Conservation (phyloP, 176 grass and related monocot species). For the Musa itinerans region DNA sequence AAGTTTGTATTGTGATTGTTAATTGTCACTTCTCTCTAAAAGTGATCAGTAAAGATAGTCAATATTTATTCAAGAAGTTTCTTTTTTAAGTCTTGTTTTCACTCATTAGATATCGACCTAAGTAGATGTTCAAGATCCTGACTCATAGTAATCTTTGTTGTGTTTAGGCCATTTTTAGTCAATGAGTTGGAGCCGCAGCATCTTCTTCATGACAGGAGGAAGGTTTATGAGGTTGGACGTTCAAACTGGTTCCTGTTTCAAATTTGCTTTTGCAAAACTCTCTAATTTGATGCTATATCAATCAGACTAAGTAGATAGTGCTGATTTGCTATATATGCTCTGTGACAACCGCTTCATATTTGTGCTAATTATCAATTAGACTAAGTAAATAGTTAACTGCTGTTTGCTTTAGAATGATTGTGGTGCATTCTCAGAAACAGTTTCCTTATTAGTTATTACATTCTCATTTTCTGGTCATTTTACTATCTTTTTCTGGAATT, state of each 20-base stretch:
- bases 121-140: not conserved
- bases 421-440: too few relatives aligned
- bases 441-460: too few relatives aligned
- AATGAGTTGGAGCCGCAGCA: slow-evolving; percentile 80
- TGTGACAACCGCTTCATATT: not conserved
- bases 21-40: too few relatives aligned
- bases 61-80: not conserved
- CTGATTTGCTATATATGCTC: not conserved
- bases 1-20: too few relatives aligned
- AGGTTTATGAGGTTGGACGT: slow-evolving; percentile 84
- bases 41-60: not conserved
- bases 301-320: not conserved
- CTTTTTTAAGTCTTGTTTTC: not conserved
- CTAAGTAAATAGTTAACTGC: too few relatives aligned
- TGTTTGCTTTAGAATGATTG: too few relatives aligned
- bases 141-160: not conserved
- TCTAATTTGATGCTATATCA: slow-evolving; percentile 3
- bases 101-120: not conserved
- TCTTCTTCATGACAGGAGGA: slow-evolving; percentile 87
- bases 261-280: slow-evolving; percentile 1
- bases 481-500: too few relatives aligned
- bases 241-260: slow-evolving; percentile 15
- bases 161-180: slow-evolving; percentile 67
- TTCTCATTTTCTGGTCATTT: too few relatives aligned
- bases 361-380: not conserved